phyloP scores from a whole-genome alignment of 164 flowering plant species.

The Berberis vulgaris region DNA sequence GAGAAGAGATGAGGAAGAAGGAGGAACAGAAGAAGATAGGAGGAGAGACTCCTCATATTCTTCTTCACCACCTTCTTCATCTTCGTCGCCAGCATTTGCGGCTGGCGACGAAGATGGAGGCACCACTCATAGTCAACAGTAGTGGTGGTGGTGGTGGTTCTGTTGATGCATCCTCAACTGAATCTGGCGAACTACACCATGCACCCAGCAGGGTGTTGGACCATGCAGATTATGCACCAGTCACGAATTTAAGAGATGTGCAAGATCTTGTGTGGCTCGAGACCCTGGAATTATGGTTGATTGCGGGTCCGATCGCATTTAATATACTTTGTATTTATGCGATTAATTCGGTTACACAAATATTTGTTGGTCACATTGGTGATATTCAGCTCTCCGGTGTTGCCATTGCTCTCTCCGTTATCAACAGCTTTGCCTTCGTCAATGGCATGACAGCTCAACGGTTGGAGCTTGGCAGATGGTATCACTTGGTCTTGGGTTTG shows the following conservation, averaged over 20 bases:
- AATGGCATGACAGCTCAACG: slow-evolving; percentile 15
- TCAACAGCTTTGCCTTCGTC: slow-evolving; percentile 71
- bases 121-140: not conserved
- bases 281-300: slow-evolving; percentile 54
- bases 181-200: not conserved
- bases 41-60: too few relatives aligned
- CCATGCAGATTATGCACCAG: slow-evolving; percentile 33
- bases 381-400: slow-evolving; percentile 68
- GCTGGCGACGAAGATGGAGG: not conserved
- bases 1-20: too few relatives aligned
- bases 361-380: slow-evolving; percentile 83
- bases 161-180: not conserved
- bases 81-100: not conserved
- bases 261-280: slow-evolving; percentile 33
- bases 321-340: slow-evolving; percentile 74
- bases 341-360: slow-evolving; percentile 57
- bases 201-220: not conserved
- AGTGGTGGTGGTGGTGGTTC: not conserved
- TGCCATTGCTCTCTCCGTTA: slow-evolving; percentile 65
- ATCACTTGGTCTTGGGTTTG: not conserved
- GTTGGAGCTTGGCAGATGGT: not conserved
- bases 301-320: slow-evolving; percentile 74
- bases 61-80: not conserved
- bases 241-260: slow-evolving; percentile 24
- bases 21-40: too few relatives aligned